Conservation (phyloP, 768 basidiomycete genomes). For the Coprinopsis strossmayeri region DNA sequence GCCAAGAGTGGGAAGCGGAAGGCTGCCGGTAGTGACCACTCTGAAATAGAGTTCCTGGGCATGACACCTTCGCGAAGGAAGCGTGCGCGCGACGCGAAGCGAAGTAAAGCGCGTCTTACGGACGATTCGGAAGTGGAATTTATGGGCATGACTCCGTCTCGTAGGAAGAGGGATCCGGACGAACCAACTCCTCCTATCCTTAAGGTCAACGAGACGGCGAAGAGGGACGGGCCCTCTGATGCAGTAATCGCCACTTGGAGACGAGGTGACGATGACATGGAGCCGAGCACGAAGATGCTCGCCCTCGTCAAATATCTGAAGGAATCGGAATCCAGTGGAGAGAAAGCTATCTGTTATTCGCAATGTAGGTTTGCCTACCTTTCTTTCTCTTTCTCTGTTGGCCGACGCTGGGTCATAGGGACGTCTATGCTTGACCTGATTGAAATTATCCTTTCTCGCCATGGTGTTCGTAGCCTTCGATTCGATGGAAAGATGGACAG, state of each 20-base stretch:
- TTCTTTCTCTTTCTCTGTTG: neutral
- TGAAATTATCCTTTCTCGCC: slow-evolving; percentile 50
- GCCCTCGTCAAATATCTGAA: slow-evolving; percentile 49
- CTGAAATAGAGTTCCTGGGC: slow-evolving; percentile 19
- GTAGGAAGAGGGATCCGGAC: neutral
- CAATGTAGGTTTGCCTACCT: slow-evolving; percentile 42
- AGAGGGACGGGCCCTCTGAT: slow-evolving; percentile 30
- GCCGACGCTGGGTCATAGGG: slow-evolving; percentile 34
- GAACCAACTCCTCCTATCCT: slow-evolving; percentile 6
- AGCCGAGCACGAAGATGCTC: slow-evolving; percentile 66
- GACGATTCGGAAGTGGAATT: slow-evolving; percentile 23
- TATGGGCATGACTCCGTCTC: neutral
- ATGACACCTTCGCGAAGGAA: slow-evolving; percentile 14
- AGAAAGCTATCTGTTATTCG: slow-evolving; percentile 67
- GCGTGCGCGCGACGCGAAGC: slow-evolving; percentile 11
- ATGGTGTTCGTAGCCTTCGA: slow-evolving; percentile 51
- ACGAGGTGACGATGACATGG: slow-evolving; percentile 54
- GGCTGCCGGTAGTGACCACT: slow-evolving; percentile 15
- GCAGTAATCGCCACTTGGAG: slow-evolving; percentile 47
- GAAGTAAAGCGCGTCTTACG: slow-evolving; percentile 11
- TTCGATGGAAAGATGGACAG: slow-evolving; percentile 70
- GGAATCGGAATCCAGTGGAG: slow-evolving; percentile 51
- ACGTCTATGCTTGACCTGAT: slow-evolving; percentile 67
- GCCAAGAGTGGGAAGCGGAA: slow-evolving; percentile 20
- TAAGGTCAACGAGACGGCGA: slow-evolving; percentile 19